phyloP scores from a whole-genome alignment of 768 basidiomycete species.

The Leucosporidium scottii region DNA sequence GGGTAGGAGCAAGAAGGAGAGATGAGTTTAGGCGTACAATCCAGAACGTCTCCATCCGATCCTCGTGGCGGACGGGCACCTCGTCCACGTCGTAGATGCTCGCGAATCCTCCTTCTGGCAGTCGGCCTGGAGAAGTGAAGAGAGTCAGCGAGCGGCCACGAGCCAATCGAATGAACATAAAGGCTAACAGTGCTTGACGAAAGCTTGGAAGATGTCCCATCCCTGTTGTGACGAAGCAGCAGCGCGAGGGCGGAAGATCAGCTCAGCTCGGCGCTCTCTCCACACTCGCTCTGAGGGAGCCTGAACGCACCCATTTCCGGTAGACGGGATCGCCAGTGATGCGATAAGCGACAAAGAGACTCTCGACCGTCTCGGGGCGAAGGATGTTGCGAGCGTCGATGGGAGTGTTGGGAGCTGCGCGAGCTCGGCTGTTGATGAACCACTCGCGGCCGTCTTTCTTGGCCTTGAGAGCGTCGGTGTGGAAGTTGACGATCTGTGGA shows the following conservation, averaged over 20 bases:
- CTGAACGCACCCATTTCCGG: conserved; percentile 51
- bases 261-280: no score
- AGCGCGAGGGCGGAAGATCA: background rate
- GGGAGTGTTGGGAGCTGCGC: conserved; percentile 25
- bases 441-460: conserved; percentile 47
- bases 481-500: conserved; percentile 80
- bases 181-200: conserved; percentile 65
- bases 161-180: conserved; percentile 3
- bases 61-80: conserved; percentile 59
- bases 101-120: conserved; percentile 68
- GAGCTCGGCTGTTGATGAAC: conserved; percentile 29
- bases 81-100: conserved; percentile 77
- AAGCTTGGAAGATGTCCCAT: conserved; percentile 83
- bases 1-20: background rate
- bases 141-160: no score
- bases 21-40: conserved; percentile 52
- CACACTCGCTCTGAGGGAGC: background rate
- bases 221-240: conserved; percentile 43
- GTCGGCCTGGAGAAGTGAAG: conserved; percentile 40
- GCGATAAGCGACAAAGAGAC: conserved; percentile 83
- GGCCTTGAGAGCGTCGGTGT: conserved; percentile 41
- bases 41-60: conserved; percentile 95
- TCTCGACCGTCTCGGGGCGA: conserved; percentile 90
- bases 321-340: conserved; percentile 76
- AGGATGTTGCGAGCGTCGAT: conserved; percentile 92